phyloP scores from a whole-genome alignment of 805 yeast species.

The Pichia cabralensis region DNA sequence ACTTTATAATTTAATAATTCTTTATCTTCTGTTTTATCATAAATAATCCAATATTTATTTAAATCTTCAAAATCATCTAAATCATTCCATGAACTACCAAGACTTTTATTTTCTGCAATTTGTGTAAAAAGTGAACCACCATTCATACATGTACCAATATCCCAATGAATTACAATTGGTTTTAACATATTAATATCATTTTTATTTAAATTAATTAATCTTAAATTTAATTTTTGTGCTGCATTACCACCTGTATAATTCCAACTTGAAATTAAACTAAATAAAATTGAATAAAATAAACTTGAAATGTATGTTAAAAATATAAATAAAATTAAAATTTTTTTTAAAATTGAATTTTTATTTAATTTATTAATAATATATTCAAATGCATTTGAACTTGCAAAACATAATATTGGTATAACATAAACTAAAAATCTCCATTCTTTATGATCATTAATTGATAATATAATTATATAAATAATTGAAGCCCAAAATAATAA shows the following conservation, averaged over 20 bases:
- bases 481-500: slow-evolving; percentile 42
- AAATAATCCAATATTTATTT: slow-evolving; percentile 26
- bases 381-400: slow-evolving; percentile 7
- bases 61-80: not conserved
- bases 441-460: slow-evolving; percentile 86
- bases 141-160: slow-evolving; percentile 76
- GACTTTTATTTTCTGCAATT: slow-evolving; percentile 26
- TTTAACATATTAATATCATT: slow-evolving; percentile 1
- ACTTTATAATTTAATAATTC: slow-evolving; percentile 21
- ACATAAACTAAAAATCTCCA: slow-evolving; percentile 82
- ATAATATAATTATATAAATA: slow-evolving; percentile 51
- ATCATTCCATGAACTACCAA: not conserved
- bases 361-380: not conserved
- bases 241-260: slow-evolving; percentile 93
- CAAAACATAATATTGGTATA: slow-evolving; percentile 50
- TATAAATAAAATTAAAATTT: slow-evolving; percentile 19
- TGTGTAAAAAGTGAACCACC: slow-evolving; percentile 76
- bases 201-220: slow-evolving; percentile 5
- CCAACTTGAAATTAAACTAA: slow-evolving; percentile 53
- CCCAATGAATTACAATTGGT: slow-evolving; percentile 51
- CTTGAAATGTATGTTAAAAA: slow-evolving; percentile 27
- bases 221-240: slow-evolving; percentile 37
- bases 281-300: slow-evolving; percentile 32
- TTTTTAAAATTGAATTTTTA: not conserved
- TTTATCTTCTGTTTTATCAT: slow-evolving; percentile 68